Conservation (phyloP, 768 basidiomycete species). For the Mycena maculata region DNA sequence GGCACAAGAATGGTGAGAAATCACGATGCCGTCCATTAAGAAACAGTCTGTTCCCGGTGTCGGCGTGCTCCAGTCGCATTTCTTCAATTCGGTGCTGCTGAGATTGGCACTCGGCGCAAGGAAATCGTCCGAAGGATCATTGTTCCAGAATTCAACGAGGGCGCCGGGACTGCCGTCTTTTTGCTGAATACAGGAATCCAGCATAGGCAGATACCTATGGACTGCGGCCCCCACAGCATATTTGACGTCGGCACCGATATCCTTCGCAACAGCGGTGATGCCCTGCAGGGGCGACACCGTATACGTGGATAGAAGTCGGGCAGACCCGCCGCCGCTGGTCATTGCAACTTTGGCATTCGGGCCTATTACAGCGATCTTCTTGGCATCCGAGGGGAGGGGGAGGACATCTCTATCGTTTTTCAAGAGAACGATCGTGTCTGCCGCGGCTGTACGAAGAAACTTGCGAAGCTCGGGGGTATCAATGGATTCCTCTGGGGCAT, state of each 20-base stretch:
- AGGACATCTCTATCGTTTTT: constrained; percentile 68
- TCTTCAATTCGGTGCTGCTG: constrained; percentile 35
- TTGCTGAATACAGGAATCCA: constrained; percentile 59
- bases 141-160: constrained; percentile 59
- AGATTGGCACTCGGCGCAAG: constrained; percentile 44
- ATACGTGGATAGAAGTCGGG: constrained; percentile 62
- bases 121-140: constrained; percentile 52
- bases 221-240: constrained; percentile 58
- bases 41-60: constrained; percentile 50
- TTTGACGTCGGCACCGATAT: constrained; percentile 57
- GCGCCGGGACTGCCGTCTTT: constrained; percentile 51
- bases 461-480: constrained; percentile 61
- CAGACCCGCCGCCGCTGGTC: constrained; percentile 72
- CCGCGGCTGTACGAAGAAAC: constrained; percentile 62
- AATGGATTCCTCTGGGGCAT: constrained; percentile 57
- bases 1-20: neutral
- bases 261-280: constrained; percentile 55
- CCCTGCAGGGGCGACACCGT: constrained; percentile 69
- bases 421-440: constrained; percentile 67
- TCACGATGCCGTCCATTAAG: constrained; percentile 56
- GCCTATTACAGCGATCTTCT: constrained; percentile 70
- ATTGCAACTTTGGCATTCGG: constrained; percentile 67
- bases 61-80: constrained; percentile 51
- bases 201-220: constrained; percentile 62
- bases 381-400: constrained; percentile 51